Evolutionary conservation across 805 yeast species (phyloP).

Genomic region (Wickerhamiella dianesei): DNA sequence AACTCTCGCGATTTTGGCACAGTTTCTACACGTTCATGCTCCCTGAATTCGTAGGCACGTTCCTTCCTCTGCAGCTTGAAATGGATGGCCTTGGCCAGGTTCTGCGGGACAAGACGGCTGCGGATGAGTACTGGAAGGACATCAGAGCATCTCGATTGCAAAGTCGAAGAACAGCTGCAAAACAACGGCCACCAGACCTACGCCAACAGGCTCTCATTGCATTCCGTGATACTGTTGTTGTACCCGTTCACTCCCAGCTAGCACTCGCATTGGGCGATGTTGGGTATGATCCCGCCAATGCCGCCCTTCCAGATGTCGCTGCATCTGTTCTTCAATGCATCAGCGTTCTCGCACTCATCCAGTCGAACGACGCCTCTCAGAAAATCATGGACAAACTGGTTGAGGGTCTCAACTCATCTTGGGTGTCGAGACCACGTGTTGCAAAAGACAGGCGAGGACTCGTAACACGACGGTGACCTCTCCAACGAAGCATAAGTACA

Average conservation of each 20-base stretch:
- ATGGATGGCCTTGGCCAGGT: conserved; percentile 34
- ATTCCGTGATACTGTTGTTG: conserved; percentile 25
- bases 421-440: conserved; percentile 20
- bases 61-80: conserved; percentile 45
- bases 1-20: conserved; percentile 38
- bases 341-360: conserved; percentile 40
- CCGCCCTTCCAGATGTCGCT: conserved; percentile 15
- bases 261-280: conserved; percentile 12
- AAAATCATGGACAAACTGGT: conserved; percentile 42
- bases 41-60: conserved; percentile 46
- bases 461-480: conserved; percentile 5
- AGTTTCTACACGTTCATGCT: conserved; percentile 41
- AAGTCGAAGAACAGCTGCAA: not conserved
- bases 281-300: conserved; percentile 8
- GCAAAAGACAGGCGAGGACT: conserved; percentile 23
- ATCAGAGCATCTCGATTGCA: conserved; percentile 10
- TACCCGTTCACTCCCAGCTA: conserved; percentile 23
- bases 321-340: conserved; percentile 46
- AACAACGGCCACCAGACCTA: conserved; percentile 14
- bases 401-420: conserved; percentile 16
- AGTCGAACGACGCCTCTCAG: conserved; percentile 43
- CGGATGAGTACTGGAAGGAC: conserved; percentile 26
- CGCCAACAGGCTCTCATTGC: conserved; percentile 23
- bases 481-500: not conserved
- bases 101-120: conserved; percentile 25